Base-by-base conservation (phyloP, 2,329 filamentous ascomycete species). In the Phialocephala subalpina region DNA sequence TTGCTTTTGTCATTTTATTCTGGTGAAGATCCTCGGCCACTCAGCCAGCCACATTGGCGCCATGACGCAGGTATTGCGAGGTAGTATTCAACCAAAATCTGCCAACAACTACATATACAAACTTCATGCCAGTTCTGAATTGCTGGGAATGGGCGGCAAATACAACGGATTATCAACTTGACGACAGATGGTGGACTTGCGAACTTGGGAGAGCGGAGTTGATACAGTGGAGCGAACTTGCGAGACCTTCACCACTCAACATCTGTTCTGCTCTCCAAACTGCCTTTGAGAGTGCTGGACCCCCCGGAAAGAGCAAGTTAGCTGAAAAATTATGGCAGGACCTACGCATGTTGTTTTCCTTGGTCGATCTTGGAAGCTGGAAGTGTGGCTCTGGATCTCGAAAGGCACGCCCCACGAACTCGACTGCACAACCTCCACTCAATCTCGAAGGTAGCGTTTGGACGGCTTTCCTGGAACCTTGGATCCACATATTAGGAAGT, bases 1-100 rank as follows among this genome's bases (percentile, higher is more conserved):
- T 53, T 33, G 25, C 25, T 53, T 53, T 27, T 16, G 49, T 53
- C 25, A 53, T 16, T 29, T 27, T 25, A 4, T 27, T 11, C 11
- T n/a, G 22, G 49, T 18, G 18, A n/a, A 53, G 49, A 27, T 53
- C 49, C 25, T 7, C 9, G 49, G 49, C 49, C 27, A 53, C 25
- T 53, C 25, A 53, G 49, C 49, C 22, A 53, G 25, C 49, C 49
- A 53, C 49, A 53, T 53, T 42, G 12, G 12, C 49, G 22, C 25
- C 11, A 2, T 27, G 12, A 1, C 27, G 6, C 22, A 29, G 5
- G 5, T 6, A 18, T 22, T 53, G 8, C 27, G 22, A 52, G 11
- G 47, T 16, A 52, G 9, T 22, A n/a, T 53, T 14, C 25, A 11
- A 33, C 18, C 11, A 33, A 29, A 27, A 3, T 33, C 27, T 49